These are phyloP conservation scores for Phytophthora sojae DNA, from an alignment of 352 stramenopile species.

Conservation along the genomic window DNA sequence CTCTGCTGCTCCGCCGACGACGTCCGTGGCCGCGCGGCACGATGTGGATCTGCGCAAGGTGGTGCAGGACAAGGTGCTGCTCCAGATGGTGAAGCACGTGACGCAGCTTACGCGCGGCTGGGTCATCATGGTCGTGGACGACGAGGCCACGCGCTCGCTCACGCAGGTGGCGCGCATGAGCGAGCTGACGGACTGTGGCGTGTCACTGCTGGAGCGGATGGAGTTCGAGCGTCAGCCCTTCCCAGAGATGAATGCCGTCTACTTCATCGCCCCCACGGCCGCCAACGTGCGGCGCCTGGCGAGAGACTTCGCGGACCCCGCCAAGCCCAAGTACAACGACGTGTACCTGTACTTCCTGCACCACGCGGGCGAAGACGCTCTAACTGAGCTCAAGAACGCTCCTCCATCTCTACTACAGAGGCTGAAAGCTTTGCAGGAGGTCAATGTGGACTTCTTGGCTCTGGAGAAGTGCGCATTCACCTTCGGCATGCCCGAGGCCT, in stretches of 20 bases:
- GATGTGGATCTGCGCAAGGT: slow-evolving; percentile 81
- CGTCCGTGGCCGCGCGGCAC: slow-evolving; percentile 30
- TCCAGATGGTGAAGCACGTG: slow-evolving; percentile 87
- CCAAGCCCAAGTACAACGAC: slow-evolving; percentile 93
- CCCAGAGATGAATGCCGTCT: slow-evolving; percentile 97
- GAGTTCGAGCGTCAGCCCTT: slow-evolving; percentile 96
- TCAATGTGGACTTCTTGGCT: slow-evolving; percentile 97
- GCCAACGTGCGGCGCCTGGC: slow-evolving; percentile 88
- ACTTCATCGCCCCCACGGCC: slow-evolving; percentile 92
- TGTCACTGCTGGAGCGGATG: slow-evolving; percentile 97
- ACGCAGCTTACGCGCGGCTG: slow-evolving; percentile 79
- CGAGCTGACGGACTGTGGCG: slow-evolving; percentile 97
- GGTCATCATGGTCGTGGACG: slow-evolving; percentile 96
- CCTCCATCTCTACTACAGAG: slow-evolving; percentile 74
- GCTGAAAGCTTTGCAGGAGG: slow-evolving; percentile 92
- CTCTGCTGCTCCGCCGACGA: neutral
- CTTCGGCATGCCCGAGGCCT: slow-evolving; percentile 90
- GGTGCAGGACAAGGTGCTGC: slow-evolving; percentile 82
- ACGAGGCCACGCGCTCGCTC: slow-evolving; percentile 93
- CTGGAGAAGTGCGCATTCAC: slow-evolving; percentile 95
- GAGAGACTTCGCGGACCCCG: slow-evolving; percentile 78
- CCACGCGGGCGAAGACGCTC: slow-evolving; percentile 74
- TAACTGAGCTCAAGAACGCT: slow-evolving; percentile 90
- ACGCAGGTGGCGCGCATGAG: slow-evolving; percentile 97
- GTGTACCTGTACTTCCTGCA: slow-evolving; percentile 96